Evolutionary conservation across 2,329 filamentous ascomycete genomes (phyloP).

Genomic region (Aureobasidium sp.): DNA sequence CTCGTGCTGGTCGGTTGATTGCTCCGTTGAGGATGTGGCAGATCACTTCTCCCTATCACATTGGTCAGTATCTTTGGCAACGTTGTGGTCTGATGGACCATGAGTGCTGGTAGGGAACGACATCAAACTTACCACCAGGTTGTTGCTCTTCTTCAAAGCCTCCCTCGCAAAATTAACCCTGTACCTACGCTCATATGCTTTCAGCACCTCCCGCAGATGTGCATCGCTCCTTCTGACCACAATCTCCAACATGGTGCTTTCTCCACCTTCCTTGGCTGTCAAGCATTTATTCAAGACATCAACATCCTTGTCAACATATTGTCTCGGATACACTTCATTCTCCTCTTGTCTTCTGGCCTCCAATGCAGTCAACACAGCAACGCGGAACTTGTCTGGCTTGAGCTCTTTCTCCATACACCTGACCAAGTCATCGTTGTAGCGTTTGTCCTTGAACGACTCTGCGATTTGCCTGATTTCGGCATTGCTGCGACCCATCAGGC

Average conservation of each 20-base stretch:
- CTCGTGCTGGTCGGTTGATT: slow-evolving; percentile 90
- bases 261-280: slow-evolving; percentile 68
- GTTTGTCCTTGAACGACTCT: slow-evolving; percentile 81
- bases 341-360: slow-evolving; percentile 83
- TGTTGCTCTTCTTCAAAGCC: slow-evolving; percentile 80
- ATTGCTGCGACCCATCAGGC: slow-evolving; percentile 83
- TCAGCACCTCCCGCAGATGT: slow-evolving; percentile 74
- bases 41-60: slow-evolving; percentile 74
- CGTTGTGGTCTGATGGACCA: not conserved
- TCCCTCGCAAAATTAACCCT: slow-evolving; percentile 78
- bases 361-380: slow-evolving; percentile 73
- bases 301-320: slow-evolving; percentile 59
- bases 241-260: slow-evolving; percentile 79
- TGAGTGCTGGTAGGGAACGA: not conserved
- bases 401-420: slow-evolving; percentile 89
- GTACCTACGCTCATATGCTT: slow-evolving; percentile 67
- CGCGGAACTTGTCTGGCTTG: slow-evolving; percentile 93
- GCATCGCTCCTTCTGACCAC: slow-evolving; percentile 72
- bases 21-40: slow-evolving; percentile 94
- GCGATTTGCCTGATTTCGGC: slow-evolving; percentile 84
- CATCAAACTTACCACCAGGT: slow-evolving; percentile 69
- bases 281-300: slow-evolving; percentile 63
- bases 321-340: slow-evolving; percentile 52
- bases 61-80: too few species aligned
- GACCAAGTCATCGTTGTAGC: slow-evolving; percentile 73